Evolutionary conservation across 306 rosid genomes (phyloP).

Genomic region (Alnus glutinosa): DNA sequence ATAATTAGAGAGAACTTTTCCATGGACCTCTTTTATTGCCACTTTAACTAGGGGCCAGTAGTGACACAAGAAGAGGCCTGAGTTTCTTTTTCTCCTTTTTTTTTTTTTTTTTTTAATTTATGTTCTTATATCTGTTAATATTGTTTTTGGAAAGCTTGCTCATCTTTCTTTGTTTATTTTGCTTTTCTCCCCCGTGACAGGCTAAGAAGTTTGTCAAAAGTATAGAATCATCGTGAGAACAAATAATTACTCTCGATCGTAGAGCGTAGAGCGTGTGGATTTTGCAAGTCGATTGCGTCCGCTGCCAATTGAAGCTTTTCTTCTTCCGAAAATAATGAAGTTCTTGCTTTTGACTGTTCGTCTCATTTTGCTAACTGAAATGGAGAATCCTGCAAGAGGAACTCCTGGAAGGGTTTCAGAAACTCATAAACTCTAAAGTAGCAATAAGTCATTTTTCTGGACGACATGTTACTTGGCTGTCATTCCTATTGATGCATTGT

Average conservation of each 20-base stretch:
- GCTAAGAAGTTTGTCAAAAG: conserved; percentile 62
- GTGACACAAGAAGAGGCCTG: background rate
- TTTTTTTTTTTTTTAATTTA: too few relatives aligned
- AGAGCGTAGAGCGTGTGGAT: conserved; percentile 6
- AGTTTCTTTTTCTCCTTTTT: background rate
- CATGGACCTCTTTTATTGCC: background rate
- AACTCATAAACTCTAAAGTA: conserved; percentile 3
- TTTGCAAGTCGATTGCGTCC: conserved; percentile 21
- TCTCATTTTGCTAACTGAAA: conserved; percentile 23
- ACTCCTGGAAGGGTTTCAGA: background rate
- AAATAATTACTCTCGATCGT: background rate
- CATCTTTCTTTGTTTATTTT: background rate
- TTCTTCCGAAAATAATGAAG: conserved; percentile 38
- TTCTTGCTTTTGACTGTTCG: conserved; percentile 1
- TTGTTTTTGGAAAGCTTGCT: conserved; percentile 10
- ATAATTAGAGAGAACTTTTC: background rate
- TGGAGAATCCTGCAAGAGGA: conserved; percentile 14
- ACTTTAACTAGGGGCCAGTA: background rate
- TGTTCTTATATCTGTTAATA: background rate
- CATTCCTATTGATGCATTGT: background rate
- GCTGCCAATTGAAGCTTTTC: conserved; percentile 22
- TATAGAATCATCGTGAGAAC: conserved; percentile 61
- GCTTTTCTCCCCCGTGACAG: conserved; percentile 39
- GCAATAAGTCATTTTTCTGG: conserved; percentile 13
- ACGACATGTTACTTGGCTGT: conserved; percentile 10